These are phyloP conservation scores for Exophiala xenobiotica DNA, from an alignment of 2,329 filamentous ascomycete genomes.

Conservation along the genomic window DNA sequence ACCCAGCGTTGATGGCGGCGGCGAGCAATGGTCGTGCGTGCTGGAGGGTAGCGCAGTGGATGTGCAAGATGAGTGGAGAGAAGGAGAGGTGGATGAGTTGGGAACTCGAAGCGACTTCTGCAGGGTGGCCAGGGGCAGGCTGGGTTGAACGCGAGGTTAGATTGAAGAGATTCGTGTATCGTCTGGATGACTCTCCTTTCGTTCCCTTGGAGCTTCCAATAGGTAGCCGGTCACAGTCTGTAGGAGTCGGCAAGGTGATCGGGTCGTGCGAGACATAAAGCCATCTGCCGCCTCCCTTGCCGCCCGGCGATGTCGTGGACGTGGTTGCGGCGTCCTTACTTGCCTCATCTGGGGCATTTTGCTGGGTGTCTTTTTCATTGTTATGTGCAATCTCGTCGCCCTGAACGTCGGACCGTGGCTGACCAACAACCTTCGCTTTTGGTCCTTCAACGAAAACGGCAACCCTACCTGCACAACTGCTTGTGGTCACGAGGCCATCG, in stretches of 20 bases:
- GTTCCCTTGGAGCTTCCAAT: too few species aligned
- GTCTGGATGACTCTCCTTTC: too few species aligned
- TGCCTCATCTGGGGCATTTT: background rate
- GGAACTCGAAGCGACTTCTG: too few species aligned
- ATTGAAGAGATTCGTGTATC: constrained; percentile 11
- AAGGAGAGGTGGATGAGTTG: constrained; percentile 25
- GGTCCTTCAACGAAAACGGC: constrained; percentile 84
- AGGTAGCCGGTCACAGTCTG: too few species aligned
- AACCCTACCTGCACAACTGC: constrained; percentile 84
- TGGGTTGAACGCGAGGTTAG: background rate
- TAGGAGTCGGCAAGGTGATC: constrained; percentile 40
- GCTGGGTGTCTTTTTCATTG: background rate
- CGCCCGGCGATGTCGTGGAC: constrained; percentile 60
- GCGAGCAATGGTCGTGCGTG: constrained; percentile 74
- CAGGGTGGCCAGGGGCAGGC: too few species aligned
- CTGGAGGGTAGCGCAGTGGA: constrained; percentile 71
- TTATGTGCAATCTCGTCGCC: constrained; percentile 4
- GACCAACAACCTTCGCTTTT: constrained; percentile 39
- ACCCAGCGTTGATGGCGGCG: constrained; percentile 77
- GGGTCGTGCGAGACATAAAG: constrained; percentile 84
- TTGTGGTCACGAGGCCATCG: constrained; percentile 81
- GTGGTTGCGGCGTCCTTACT: background rate
- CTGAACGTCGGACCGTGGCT: constrained; percentile 6
- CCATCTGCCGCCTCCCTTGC: constrained; percentile 85
- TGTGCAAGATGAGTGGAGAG: constrained; percentile 63